Evolutionary conservation across 2,329 filamentous ascomycete genomes (phyloP).

Genomic region (Macrophomina phaseolina): DNA sequence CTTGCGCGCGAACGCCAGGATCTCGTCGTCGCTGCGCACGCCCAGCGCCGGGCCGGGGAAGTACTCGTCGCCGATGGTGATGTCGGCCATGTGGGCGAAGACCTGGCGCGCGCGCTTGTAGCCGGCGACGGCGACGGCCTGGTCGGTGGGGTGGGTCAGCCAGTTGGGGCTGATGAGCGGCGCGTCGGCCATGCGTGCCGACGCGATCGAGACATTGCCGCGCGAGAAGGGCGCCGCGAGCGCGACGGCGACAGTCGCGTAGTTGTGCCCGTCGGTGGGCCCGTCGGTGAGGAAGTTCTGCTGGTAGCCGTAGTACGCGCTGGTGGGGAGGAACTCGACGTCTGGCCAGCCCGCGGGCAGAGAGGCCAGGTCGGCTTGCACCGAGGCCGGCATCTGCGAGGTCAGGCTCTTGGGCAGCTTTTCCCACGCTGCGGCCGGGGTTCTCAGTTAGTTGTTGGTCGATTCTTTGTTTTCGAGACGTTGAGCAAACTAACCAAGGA

Average conservation of each 20-base stretch:
- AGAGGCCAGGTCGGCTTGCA: neutral
- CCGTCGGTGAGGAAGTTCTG: slow-evolving; percentile 27
- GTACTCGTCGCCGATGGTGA: slow-evolving; percentile 61
- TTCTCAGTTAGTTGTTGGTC: slow-evolving; percentile 38
- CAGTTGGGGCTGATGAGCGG: slow-evolving; percentile 57
- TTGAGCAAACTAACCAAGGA: slow-evolving; percentile 44
- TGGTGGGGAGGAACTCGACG: slow-evolving; percentile 28
- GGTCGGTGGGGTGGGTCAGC: slow-evolving; percentile 40
- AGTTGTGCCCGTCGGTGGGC: slow-evolving; percentile 34
- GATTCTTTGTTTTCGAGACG: slow-evolving; percentile 28
- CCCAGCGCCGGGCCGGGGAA: slow-evolving; percentile 55
- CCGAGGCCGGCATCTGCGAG: slow-evolving; percentile 25
- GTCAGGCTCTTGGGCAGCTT: slow-evolving; percentile 12
- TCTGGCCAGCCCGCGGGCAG: slow-evolving; percentile 33
- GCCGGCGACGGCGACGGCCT: slow-evolving; percentile 39
- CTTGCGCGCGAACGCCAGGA: slow-evolving; percentile 61
- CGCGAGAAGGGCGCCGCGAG: slow-evolving; percentile 54
- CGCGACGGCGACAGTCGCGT: slow-evolving; percentile 34
- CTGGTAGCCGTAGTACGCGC: neutral
- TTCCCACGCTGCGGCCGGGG: slow-evolving; percentile 28
- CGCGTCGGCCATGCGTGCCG: slow-evolving; percentile 56
- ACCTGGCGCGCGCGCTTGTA: slow-evolving; percentile 40
- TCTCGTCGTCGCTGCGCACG: slow-evolving; percentile 53
- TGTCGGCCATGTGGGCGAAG: slow-evolving; percentile 36
- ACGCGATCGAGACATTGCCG: slow-evolving; percentile 61